Percentiles rank a stretch among this genome's conserved stretches.
These are phyloP conservation scores for Colletotrichum sidae DNA, from an alignment of 2,329 filamentous ascomycete species.

Conservation along the genomic window DNA sequence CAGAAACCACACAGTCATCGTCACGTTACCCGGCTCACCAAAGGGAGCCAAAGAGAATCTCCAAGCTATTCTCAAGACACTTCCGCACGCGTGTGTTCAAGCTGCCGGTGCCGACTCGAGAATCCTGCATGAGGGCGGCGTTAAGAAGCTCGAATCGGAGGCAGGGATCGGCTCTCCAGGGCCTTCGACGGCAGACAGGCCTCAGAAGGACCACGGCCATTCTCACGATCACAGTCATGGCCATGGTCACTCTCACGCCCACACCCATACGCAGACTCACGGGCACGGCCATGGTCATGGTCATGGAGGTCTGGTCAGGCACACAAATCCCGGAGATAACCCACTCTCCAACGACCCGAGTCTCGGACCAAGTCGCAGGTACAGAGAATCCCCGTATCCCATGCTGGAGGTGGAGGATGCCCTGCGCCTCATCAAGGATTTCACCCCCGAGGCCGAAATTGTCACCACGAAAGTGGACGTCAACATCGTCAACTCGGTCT, in stretches of 20 bases:
- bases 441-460: slow-evolving; percentile 74
- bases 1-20: slow-evolving; percentile 81
- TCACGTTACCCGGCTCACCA: slow-evolving; percentile 93
- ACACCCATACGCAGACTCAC: slow-evolving; percentile 65
- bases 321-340: slow-evolving; percentile 73
- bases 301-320: slow-evolving; percentile 76
- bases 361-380: slow-evolving; percentile 74
- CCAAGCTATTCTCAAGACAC: slow-evolving; percentile 85
- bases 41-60: slow-evolving; percentile 97
- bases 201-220: slow-evolving; percentile 67
- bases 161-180: slow-evolving; percentile 68
- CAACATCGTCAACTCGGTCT: slow-evolving; percentile 77
- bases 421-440: slow-evolving; percentile 75
- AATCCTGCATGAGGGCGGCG: slow-evolving; percentile 80
- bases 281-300: slow-evolving; percentile 68
- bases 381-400: slow-evolving; percentile 89
- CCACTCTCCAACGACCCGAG: slow-evolving; percentile 70
- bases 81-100: slow-evolving; percentile 95
- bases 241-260: slow-evolving; percentile 60
- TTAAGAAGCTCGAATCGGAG: slow-evolving; percentile 86
- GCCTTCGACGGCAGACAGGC: not conserved
- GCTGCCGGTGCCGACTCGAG: slow-evolving; percentile 87
- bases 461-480: slow-evolving; percentile 71
- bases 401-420: slow-evolving; percentile 91
- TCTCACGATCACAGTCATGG: slow-evolving; percentile 62